Base-by-base conservation (phyloP, 2,329 filamentous ascomycete genomes). In the Ceratocystiopsis minuta region DNA sequence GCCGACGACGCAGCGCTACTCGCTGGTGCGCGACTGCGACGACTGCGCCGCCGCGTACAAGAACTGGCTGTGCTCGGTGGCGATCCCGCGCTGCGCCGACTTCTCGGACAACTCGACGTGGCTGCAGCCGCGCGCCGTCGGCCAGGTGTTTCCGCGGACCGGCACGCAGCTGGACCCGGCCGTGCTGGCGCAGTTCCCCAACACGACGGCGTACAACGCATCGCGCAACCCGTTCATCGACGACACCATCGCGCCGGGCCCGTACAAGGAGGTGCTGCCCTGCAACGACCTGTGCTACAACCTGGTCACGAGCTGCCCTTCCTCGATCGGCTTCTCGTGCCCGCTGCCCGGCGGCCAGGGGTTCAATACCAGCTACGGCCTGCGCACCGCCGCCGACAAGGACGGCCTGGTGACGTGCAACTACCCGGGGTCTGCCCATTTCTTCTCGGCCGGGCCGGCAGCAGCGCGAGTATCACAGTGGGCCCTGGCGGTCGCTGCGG, bases 181-280 rank as follows among this genome's bases (percentile, higher is more conserved):
- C 10, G 50, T 61, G 12, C 49, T 40, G 6, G 40, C 50, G 2
- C 45, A 44, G 3, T 53, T 48, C n/a, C 44, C 51, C 5, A 49
- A 57, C 12, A 56, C 50, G 1, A 55, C 52, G 16, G 62, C 67
- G 4, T 63, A 60, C 41, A 76, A 69, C 43, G 58, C 62, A 10
- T 83, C 79, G 13, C 72, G 87, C 16, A 88, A 85, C 52, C 55
- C 67, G 0, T 61, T 72, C 38, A 90, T 96, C 50, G 86, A 95
- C 53, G 52, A 64, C 2, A 50, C 62, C 1, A 75, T 96, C 45
- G 60, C 68, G 47, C 87, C 90, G 0, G 90, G 90, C 0, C 90
- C 90, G 0, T 96, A 98, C 61, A 92, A 87, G 55, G 90, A 98
- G 62, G 65, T 96, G 16, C 63, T 94, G 10, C 90, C 90, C 0